These are phyloP conservation scores for Acanthochlamys bracteata DNA, from an alignment of 106 monocot genomes.

Conservation along the genomic window DNA sequence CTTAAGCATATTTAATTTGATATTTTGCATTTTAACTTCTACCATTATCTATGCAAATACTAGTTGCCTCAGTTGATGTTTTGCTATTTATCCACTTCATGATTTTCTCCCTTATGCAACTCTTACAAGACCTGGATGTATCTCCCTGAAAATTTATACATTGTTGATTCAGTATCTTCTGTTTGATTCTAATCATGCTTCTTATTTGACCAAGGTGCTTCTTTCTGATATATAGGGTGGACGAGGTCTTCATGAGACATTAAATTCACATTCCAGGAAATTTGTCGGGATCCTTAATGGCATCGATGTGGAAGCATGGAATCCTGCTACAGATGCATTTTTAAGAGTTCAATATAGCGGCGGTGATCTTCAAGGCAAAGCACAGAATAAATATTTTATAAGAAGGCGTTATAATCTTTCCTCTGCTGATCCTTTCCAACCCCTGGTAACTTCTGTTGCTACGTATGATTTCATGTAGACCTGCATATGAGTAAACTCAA, in stretches of 20 bases:
- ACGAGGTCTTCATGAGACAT: slow-evolving; percentile 64
- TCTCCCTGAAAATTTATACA: no score
- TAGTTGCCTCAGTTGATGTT: no score
- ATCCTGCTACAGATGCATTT: slow-evolving; percentile 70
- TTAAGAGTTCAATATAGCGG: slow-evolving; percentile 51
- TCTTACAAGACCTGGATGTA: no score
- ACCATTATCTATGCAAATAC: no score
- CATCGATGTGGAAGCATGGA: slow-evolving; percentile 84
- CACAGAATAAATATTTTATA: slow-evolving; percentile 56
- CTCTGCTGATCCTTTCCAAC: slow-evolving; percentile 37
- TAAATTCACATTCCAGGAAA: slow-evolving; percentile 60
- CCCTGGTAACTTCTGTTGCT: slow-evolving; percentile 43
- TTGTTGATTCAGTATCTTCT: no score
- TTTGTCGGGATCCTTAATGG: slow-evolving; percentile 88
- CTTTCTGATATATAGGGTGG: slow-evolving; percentile 57
- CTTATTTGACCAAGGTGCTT: not conserved
- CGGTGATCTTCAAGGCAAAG: slow-evolving; percentile 74
- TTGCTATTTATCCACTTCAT: no score
- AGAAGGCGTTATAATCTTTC: slow-evolving; percentile 56
- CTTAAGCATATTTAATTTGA: no score
- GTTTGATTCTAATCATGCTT: no score
- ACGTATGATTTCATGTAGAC: not conserved
- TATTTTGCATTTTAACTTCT: no score
- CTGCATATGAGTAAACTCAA: no score
- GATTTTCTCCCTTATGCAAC: no score